These are phyloP conservation scores for Sporothrix curviconia DNA, from an alignment of 2,329 filamentous ascomycete species.

Conservation along the genomic window DNA sequence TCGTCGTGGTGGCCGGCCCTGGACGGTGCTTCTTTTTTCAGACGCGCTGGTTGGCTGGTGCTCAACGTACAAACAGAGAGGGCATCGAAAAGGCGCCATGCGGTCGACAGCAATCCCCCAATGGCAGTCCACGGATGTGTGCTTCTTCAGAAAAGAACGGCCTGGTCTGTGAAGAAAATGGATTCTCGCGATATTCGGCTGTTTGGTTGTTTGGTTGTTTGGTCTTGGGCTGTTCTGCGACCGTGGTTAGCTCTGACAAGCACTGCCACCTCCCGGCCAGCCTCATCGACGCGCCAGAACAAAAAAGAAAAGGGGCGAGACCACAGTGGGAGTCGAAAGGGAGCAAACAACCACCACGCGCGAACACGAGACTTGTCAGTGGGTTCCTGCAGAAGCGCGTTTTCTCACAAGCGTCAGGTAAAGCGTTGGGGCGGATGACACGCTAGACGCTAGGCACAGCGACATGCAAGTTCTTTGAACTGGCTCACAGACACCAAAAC, in stretches of 20 bases:
- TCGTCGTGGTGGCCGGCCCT: neutral
- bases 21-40: neutral
- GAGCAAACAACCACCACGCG: neutral
- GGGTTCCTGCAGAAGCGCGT: conserved; percentile 18
- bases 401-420: neutral
- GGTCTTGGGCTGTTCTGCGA: neutral
- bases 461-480: neutral
- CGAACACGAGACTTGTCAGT: neutral
- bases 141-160: no score
- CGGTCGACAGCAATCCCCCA: no score
- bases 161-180: no score
- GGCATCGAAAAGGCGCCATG: no score
- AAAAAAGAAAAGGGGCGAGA: neutral
- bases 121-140: no score
- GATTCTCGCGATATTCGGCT: no score
- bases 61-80: no score
- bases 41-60: no score
- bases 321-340: neutral
- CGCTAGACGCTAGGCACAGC: neutral
- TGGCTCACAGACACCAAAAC: no score
- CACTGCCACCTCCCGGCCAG: conserved; percentile 7
- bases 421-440: neutral
- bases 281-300: neutral
- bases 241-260: neutral
- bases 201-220: neutral